Evolutionary conservation across 345 rosid genomes (phyloP).

Genomic region (Syzygium aromaticum): DNA sequence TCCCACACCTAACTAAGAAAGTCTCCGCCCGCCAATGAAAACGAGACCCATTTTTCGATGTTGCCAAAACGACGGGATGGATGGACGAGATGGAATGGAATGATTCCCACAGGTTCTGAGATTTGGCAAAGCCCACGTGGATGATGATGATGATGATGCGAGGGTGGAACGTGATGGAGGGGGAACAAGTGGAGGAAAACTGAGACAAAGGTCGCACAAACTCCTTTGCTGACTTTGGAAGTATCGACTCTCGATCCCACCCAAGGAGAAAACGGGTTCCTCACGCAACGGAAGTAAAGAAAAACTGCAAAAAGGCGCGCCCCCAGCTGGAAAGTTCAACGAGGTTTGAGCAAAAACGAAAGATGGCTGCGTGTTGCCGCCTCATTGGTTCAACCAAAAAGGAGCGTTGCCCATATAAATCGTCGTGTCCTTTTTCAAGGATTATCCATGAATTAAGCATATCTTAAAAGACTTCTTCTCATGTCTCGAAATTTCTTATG

Average conservation of each 20-base stretch:
- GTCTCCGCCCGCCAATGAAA: not conserved
- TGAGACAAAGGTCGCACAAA: not conserved
- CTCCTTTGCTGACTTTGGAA: not conserved
- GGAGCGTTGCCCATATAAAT: not conserved
- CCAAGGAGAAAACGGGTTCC: not conserved
- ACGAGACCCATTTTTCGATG: not conserved
- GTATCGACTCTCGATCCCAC: not conserved
- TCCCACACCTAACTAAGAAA: not conserved
- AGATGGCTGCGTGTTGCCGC: not conserved
- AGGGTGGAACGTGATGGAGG: not conserved
- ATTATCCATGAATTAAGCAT: too few relatives aligned
- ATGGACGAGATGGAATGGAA: not conserved
- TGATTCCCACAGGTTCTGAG: not conserved
- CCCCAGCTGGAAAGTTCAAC: conserved; percentile 3
- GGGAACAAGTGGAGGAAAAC: not conserved
- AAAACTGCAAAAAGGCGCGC: not conserved
- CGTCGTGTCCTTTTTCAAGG: not conserved
- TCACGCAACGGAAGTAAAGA: conserved; percentile 2
- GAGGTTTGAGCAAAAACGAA: not conserved
- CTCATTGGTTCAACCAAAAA: not conserved
- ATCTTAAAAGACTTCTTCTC: too few relatives aligned
- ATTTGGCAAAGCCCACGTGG: not conserved
- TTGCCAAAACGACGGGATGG: not conserved
- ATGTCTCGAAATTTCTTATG: too few relatives aligned
- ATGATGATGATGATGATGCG: not conserved